Evolutionary conservation across 75 land plant species (phyloP).

Genomic region (Adiantum capillusveneris): DNA sequence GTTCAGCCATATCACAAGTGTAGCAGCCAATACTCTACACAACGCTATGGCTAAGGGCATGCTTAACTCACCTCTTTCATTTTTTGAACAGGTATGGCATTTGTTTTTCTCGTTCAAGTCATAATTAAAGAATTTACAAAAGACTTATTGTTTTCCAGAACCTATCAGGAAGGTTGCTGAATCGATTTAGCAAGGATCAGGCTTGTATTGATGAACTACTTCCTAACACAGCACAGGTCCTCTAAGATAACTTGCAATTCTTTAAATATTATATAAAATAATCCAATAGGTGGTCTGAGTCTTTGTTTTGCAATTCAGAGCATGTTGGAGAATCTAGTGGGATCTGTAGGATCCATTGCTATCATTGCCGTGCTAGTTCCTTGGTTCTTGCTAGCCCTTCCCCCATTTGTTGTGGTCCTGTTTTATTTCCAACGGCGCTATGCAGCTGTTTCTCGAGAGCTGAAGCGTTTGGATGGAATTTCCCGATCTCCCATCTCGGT

Average conservation of each 20-base stretch:
- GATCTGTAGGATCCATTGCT: constrained; percentile 12
- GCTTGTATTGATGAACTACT: constrained; percentile 26
- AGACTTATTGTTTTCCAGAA: constrained; percentile 11
- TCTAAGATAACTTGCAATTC: background rate
- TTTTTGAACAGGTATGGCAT: constrained; percentile 21
- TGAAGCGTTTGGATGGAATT: constrained; percentile 26
- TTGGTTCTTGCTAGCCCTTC: constrained; percentile 25
- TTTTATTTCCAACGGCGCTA: constrained; percentile 15
- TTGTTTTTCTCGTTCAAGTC: background rate
- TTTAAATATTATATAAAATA: background rate
- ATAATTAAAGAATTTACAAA: too few species aligned
- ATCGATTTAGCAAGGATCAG: constrained; percentile 32
- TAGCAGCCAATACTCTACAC: constrained; percentile 23
- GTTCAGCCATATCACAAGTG: constrained; percentile 13
- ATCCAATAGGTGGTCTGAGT: background rate
- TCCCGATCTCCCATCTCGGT: constrained; percentile 29
- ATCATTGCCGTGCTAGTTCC: constrained; percentile 24
- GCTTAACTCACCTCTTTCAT: constrained; percentile 21
- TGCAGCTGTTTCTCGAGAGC: constrained; percentile 22
- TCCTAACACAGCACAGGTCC: constrained; percentile 25
- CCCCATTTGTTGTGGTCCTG: constrained; percentile 14
- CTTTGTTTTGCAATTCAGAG: constrained; percentile 10
- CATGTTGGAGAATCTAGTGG: constrained; percentile 8
- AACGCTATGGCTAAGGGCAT: constrained; percentile 19
- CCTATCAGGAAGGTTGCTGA: constrained; percentile 24